phyloP scores from a whole-genome alignment of 495 filamentous ascomycete species.

The Trichocladium antarcticum region DNA sequence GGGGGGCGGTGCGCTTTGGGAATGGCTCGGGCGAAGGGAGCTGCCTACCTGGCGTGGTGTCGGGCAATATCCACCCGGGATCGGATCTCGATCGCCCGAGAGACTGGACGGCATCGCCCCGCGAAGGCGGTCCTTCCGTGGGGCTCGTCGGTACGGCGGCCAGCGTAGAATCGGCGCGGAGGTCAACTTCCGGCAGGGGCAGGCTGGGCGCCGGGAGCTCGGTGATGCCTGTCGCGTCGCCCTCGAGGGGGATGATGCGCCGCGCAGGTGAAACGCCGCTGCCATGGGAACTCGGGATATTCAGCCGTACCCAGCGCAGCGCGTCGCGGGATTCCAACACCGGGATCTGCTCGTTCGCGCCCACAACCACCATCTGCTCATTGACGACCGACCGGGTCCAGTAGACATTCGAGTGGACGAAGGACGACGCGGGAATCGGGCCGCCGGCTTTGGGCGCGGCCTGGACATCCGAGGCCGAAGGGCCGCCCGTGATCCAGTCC shows the following conservation, averaged over 20 bases:
- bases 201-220: not conserved
- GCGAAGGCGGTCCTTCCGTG: constrained; percentile 3
- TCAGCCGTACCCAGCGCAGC: constrained; percentile 13
- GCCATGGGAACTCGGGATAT: not conserved
- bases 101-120: constrained; percentile 15
- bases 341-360: constrained; percentile 25
- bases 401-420: constrained; percentile 21
- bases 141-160: not conserved
- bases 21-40: not conserved
- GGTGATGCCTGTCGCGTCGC: not conserved
- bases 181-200: not conserved
- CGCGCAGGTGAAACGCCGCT: constrained; percentile 1
- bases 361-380: constrained; percentile 30
- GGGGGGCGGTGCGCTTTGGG: not conserved
- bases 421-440: constrained; percentile 10
- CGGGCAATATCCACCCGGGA: constrained; percentile 24
- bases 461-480: not conserved
- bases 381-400: constrained; percentile 32
- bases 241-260: constrained; percentile 11
- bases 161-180: constrained; percentile 11
- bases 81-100: constrained; percentile 19
- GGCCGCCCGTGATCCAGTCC: constrained; percentile 21
- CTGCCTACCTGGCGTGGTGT: constrained; percentile 20
- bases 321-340: constrained; percentile 3
- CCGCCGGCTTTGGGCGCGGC: not conserved